Evolutionary conservation across 345 rosid species (phyloP), one percentile per base, ranked within the genome.

Genomic region (Trapa incisa): DNA sequence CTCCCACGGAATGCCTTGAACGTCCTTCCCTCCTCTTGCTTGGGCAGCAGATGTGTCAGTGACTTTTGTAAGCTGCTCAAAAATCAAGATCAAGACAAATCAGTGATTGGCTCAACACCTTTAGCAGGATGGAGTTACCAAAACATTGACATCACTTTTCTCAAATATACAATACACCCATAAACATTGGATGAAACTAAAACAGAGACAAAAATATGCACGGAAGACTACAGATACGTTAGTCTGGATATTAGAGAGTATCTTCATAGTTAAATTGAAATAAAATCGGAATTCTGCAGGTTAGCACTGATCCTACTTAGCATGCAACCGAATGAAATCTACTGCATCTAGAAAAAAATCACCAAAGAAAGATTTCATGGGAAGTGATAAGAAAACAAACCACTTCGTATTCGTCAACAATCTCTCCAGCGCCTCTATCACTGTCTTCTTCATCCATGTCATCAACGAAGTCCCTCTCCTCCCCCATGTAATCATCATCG

Each of bases 1-100:
- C 2, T 84, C 86, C 92, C 92, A 87, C 0, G 89, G 92, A 73
- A 87, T 87, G 4, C 92, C 92, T 71, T 87, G 92, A 39, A 87
- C 83, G 74, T 87, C 92, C 52, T 83, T 83, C 4, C 89, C 92
- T 2, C 71, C 72, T 73, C 89, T 77, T 1, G 89, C 89, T 67
- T 84, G 83, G 5, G 75, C 75, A 13, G 89, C 77, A 37, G 85
- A 81, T 6, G 87, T 87, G 73, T 84, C 84, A 5, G 80, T 78
- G 22, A 80, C 72, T 70, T 61, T 82, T 22, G 78, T 77, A 58
- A 75, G 75, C 83, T 77, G 75, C 67, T 52, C 53, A 62, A 57
- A 50, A 61, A 58, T 29, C 63, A 58, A 22, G 37, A 3, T 37
- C 63, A 58, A 58, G 63, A 32, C 29, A 12, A 3, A 35, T 58